phyloP scores from a whole-genome alignment of 176 grass and related monocot genomes.

The Aegilops speltoides region DNA sequence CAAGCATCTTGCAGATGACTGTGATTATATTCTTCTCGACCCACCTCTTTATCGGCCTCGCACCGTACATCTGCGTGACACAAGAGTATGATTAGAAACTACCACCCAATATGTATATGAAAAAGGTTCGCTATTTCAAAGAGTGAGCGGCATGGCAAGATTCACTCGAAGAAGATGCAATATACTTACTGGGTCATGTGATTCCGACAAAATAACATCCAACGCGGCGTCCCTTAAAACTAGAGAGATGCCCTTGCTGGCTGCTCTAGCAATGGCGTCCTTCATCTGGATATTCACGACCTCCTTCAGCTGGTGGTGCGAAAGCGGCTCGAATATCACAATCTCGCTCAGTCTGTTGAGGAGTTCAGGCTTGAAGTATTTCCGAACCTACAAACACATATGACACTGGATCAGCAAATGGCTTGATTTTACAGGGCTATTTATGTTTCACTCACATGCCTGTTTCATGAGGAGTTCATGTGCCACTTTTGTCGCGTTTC shows the following conservation, averaged over 20 bases:
- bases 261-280: slow-evolving; percentile 31
- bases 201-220: slow-evolving; percentile 42
- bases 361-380: slow-evolving; percentile 47
- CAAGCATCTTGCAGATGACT: not conserved
- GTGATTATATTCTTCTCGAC: not conserved
- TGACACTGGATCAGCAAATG: not conserved
- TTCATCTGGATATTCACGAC: slow-evolving; percentile 54
- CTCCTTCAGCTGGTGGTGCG: slow-evolving; percentile 33
- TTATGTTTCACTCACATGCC: not conserved
- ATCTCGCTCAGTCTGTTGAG: slow-evolving; percentile 40
- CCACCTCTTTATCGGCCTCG: not conserved
- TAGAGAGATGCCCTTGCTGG: slow-evolving; percentile 44
- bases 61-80: not conserved
- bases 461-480: slow-evolving; percentile 31
- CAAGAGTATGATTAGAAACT: too few relatives aligned
- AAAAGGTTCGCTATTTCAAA: not conserved
- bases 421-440: too few relatives aligned
- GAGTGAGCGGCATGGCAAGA: not conserved
- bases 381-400: slow-evolving; percentile 16
- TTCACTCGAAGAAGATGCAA: not conserved
- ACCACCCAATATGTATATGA: not conserved
- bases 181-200: not conserved
- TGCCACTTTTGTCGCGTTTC: slow-evolving; percentile 6
- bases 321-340: slow-evolving; percentile 42
- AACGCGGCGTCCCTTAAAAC: slow-evolving; percentile 47